A percentile compares a stretch with the other conserved stretches of the same genome.
Evolutionary conservation across 176 grass and related monocot genomes (phyloP).

Genomic region (Thinopyrum elongatum): DNA sequence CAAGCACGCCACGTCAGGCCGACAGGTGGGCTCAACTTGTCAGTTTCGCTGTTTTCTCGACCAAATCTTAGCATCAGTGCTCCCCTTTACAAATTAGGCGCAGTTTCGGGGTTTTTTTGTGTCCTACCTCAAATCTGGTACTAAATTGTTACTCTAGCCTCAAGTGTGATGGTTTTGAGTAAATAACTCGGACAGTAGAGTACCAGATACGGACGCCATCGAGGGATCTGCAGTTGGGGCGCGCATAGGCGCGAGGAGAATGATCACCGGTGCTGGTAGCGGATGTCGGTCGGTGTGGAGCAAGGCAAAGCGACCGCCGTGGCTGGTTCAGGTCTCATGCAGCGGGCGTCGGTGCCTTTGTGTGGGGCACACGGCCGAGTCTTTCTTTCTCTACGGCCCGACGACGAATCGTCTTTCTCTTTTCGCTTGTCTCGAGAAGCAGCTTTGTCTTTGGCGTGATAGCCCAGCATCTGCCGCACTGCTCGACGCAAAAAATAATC

Average conservation of each 20-base stretch:
- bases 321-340: background rate
- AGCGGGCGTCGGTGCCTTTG: conserved; percentile 29
- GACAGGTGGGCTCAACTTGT: too few relatives aligned
- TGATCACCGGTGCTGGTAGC: background rate
- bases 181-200: too few relatives aligned
- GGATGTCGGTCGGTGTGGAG: conserved; percentile 37
- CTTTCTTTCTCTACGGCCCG: background rate
- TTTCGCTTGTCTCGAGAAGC: conserved; percentile 21
- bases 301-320: conserved; percentile 34
- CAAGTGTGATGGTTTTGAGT: too few relatives aligned
- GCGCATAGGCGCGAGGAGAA: background rate
- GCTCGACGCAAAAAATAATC: background rate
- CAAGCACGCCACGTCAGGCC: too few relatives aligned
- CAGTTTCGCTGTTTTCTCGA: too few relatives aligned
- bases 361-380: background rate
- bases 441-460: background rate
- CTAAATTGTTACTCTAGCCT: too few relatives aligned
- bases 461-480: background rate
- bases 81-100: too few relatives aligned
- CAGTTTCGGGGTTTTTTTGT: too few relatives aligned
- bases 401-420: conserved; percentile 19
- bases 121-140: too few relatives aligned
- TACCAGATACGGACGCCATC: background rate
- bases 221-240: background rate
- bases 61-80: too few relatives aligned